Conservation (phyloP, 495 filamentous ascomycete genomes). For the Bombardia bombarda region DNA sequence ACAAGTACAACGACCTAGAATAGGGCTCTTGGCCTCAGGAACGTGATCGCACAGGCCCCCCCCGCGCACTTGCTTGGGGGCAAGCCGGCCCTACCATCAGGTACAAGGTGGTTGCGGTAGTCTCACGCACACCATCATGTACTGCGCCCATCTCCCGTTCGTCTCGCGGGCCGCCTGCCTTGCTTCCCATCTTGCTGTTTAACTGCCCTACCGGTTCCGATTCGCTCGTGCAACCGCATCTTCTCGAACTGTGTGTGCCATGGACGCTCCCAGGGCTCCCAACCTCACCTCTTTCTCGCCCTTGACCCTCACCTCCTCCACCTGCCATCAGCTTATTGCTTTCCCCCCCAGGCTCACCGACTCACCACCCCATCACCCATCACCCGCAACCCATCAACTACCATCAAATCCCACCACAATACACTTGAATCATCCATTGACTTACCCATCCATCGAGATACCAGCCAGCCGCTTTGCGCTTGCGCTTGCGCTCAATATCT, state of each 20-base stretch:
- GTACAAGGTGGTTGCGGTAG: too few species aligned
- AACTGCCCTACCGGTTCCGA: slow-evolving; percentile 4
- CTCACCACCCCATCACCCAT: neutral
- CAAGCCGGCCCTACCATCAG: too few species aligned
- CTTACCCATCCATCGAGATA: neutral
- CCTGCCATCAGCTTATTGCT: slow-evolving; percentile 1
- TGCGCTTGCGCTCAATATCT: neutral
- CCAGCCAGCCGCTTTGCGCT: neutral
- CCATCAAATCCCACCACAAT: too few species aligned
- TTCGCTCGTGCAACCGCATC: slow-evolving; percentile 17
- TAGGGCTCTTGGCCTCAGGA: too few species aligned
- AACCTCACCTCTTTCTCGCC: slow-evolving; percentile 7
- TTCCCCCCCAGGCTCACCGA: neutral
- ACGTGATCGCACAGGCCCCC: too few species aligned
- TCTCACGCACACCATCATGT: neutral
- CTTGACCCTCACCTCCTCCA: neutral
- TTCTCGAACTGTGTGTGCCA: slow-evolving; percentile 8
- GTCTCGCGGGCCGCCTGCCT: neutral
- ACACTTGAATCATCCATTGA: neutral
- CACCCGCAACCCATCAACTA: neutral
- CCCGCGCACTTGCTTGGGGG: too few species aligned
- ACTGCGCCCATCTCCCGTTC: neutral
- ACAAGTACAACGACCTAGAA: too few species aligned
- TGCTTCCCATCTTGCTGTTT: neutral
- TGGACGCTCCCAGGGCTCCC: slow-evolving; percentile 1